Evolutionary conservation across 1,284 basidiomycete genomes (phyloP), one percentile per base, ranked within the genome.

Genomic region (Wallemia mellicola): DNA sequence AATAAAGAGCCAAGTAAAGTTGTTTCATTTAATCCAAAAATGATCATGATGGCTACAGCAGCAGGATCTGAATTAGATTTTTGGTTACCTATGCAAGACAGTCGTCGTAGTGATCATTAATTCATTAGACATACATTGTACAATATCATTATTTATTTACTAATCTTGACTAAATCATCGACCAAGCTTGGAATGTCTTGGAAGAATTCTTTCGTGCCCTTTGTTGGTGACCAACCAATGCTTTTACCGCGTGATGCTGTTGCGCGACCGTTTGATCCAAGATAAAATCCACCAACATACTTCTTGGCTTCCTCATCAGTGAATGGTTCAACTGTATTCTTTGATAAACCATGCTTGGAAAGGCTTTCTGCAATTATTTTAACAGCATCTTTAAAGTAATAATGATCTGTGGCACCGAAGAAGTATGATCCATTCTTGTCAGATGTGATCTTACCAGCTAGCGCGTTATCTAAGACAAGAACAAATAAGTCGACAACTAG

Each of bases 21-120:
- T 62, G 83, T 92, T 1, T 77, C 75, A 64, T 91, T 89, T 69
- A 94, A 91, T 66, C 86, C 88, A 5, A 77, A 84, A 60, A 75
- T 79, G 61, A 80, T 80, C n/a, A 89, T 94, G 84, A 75, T 94
- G 74, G 82, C 79, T 59, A 80, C 80, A 1, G 89, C 83, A 14
- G 88, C 38, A 11, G 5, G 14, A 22, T 48, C 38, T 48, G 38
- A 48, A n/a, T 48, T 64, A 59, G 65, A 65, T 33, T 48, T 48
- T 22, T 48, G 38, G 38, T n/a, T 48, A n/a, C 38, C 38, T 11
- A 48, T 48, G 38, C 38, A 48, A n/a, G 38, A 48, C 38, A 48
- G 38, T 22, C 38, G 38, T n/a, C 38, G 38, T 48, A 22, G 38
- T n/a, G 19, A 5, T n/a, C 38, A 48, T 30, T 7, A 30, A 7